These are phyloP conservation scores for Pichia sp. DNA, from an alignment of 1,139 yeast species.

Conservation along the genomic window DNA sequence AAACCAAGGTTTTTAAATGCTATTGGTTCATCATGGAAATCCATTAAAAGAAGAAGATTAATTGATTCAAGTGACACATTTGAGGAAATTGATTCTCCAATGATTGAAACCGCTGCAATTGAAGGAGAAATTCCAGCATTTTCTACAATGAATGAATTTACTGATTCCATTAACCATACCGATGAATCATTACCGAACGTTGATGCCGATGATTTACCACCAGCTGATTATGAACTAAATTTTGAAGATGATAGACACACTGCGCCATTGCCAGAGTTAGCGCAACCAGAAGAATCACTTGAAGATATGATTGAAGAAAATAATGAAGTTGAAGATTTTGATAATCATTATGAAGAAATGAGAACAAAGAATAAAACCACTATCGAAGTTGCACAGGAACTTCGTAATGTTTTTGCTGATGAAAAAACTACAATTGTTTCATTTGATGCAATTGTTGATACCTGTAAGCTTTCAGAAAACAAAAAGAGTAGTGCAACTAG, in stretches of 20 bases:
- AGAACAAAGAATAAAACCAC: conserved; percentile 39
- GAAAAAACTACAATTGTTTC: neutral
- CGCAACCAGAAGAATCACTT: conserved; percentile 1
- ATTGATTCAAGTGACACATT: neutral
- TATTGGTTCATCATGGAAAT: conserved; percentile 15
- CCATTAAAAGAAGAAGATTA: conserved; percentile 16
- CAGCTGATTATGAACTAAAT: conserved; percentile 2
- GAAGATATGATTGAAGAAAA: conserved; percentile 1
- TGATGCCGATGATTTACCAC: neutral
- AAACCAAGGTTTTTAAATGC: conserved; percentile 9
- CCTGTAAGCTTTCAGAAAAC: conserved; percentile 13
- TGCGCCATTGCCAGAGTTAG: neutral
- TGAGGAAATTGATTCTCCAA: neutral
- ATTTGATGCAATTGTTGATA: conserved; percentile 4
- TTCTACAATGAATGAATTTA: neutral
- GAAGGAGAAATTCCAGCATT: neutral
- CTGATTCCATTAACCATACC: conserved; percentile 1
- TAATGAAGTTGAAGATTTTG: neutral
- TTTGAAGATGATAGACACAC: neutral
- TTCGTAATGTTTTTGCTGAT: conserved; percentile 29
- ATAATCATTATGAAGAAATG: conserved; percentile 8
- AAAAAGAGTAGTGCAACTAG: conserved; percentile 43
- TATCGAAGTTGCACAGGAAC: conserved; percentile 46
- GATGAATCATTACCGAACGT: neutral
- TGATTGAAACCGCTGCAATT: too few relatives aligned